Evolutionary conservation across 768 basidiomycete species (phyloP), one percentile per base, ranked within the genome.

Genomic region (Auricularia cornea): DNA sequence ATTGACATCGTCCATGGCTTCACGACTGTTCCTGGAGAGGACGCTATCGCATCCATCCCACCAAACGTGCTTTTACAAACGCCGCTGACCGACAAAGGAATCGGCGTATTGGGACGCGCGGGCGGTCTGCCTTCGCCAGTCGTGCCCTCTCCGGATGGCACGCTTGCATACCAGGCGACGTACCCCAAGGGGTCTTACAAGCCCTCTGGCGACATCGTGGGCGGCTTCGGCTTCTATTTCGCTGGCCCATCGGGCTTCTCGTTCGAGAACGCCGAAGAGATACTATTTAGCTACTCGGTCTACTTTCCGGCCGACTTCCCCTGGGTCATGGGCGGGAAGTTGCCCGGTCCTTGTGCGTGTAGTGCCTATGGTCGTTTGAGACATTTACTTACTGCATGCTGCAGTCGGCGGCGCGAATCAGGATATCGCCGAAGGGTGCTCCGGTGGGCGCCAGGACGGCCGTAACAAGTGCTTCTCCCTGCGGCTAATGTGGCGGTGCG

Each of bases 221-320:
- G 86, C 61, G 88, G 88, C 18, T 75, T 88, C 70, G 87, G 85
- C n/a, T 88, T 90, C 80, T 90, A 91, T 72, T 80, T 87, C 54
- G 80, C 81, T 48, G 88, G 87, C 2, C 83, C 84, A 5, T 32
- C 66, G 31, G 67, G 72, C 65, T 77, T 85, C 57, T 80, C 84
- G 70, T 73, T 88, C 64, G 79, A 78, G 59, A 80, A 74, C 3
- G 89, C 86, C 26, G 86, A 84, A 70, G 87, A 89, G 67, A 82
- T 84, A 12, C 84, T 84, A 2, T 82, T 90, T 67, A 81, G 73
- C 8, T 83, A 81, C 75, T 83, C 84, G 0, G 81, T 87, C 33
- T 84, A 76, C 75, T 88, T 90, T 74, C 75, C 79, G 31, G 70
- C 78, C 20, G 87, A 81, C 32, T 89, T 87, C 70, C 78, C 78